Evolutionary conservation across 352 stramenopile genomes (phyloP).

Genomic region (Globisporangium cylindrosporum): DNA sequence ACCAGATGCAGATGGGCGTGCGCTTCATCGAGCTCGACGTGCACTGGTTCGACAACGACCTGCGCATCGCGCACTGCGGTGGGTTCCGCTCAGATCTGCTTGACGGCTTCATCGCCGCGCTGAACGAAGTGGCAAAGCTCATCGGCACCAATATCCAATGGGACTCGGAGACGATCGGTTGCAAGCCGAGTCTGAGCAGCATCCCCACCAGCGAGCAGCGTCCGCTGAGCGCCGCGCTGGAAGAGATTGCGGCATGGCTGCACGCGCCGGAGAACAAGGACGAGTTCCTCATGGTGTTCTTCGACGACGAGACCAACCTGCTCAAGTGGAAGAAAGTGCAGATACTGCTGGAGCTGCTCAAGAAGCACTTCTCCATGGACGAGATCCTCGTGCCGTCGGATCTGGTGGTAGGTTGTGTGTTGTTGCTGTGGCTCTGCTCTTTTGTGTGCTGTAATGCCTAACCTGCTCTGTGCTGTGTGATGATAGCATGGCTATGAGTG

Average conservation of each 20-base stretch:
- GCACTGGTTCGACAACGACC: constrained; percentile 65
- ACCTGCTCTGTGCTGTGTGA: neutral
- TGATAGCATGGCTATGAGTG: constrained; percentile 44
- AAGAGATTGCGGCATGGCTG: constrained; percentile 58
- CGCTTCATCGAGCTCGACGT: constrained; percentile 69
- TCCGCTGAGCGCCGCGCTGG: constrained; percentile 36
- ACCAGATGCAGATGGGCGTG: constrained; percentile 63
- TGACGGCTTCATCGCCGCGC: constrained; percentile 54
- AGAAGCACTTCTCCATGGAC: constrained; percentile 47
- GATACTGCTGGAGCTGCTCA: constrained; percentile 63
- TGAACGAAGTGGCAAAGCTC: constrained; percentile 60
- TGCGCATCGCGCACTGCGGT: constrained; percentile 66
- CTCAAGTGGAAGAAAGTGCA: constrained; percentile 80
- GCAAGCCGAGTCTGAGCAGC: constrained; percentile 66
- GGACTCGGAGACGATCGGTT: constrained; percentile 68
- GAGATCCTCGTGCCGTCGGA: constrained; percentile 71
- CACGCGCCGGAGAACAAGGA: constrained; percentile 46
- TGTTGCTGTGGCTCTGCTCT: neutral
- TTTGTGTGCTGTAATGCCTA: neutral
- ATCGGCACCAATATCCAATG: constrained; percentile 59
- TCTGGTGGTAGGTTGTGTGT: constrained; percentile 32
- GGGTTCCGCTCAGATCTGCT: constrained; percentile 59
- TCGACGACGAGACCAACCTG: constrained; percentile 73
- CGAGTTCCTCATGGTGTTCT: constrained; percentile 84
- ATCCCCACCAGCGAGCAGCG: constrained; percentile 61